A percentile compares a stretch with the other conserved stretches of the same genome.
These are phyloP conservation scores for Rhizopus stolonifer DNA, from an alignment of 371 early-diverging fungal genomes.

Conservation along the genomic window DNA sequence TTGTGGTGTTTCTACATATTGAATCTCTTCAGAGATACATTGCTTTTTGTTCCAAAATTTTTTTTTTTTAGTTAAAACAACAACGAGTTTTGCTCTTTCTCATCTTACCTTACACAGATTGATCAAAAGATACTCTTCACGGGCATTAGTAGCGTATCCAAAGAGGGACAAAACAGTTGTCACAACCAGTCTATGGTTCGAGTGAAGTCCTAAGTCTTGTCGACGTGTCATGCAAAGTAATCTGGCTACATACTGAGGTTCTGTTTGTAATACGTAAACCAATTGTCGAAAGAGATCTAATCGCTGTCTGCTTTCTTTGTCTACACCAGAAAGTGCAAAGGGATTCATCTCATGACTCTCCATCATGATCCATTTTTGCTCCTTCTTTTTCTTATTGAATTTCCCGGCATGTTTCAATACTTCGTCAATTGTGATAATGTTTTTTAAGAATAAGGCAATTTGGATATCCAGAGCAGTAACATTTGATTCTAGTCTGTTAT, in stretches of 20 bases:
- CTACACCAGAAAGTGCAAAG: constrained; percentile 65
- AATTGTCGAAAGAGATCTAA: constrained; percentile 87
- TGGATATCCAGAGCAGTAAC: constrained; percentile 93
- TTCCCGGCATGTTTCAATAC: constrained; percentile 67
- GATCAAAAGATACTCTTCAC: constrained; percentile 96
- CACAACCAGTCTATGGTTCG: constrained; percentile 74
- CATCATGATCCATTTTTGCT: constrained; percentile 40
- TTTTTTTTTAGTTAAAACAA: no score
- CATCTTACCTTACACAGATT: constrained; percentile 83
- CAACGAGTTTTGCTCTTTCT: no score
- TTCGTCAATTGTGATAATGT: constrained; percentile 93
- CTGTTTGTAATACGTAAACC: constrained; percentile 95
- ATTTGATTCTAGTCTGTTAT: constrained; percentile 77
- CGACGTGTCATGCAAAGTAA: constrained; percentile 80
- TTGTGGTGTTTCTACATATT: constrained; percentile 72
- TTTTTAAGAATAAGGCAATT: constrained; percentile 96
- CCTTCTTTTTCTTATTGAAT: constrained; percentile 51
- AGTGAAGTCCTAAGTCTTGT: constrained; percentile 41
- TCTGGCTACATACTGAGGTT: constrained; percentile 88
- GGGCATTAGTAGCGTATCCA: constrained; percentile 91
- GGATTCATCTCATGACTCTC: constrained; percentile 18
- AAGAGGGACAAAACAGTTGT: constrained; percentile 91
- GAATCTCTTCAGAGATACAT: constrained; percentile 87
- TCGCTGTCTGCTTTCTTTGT: constrained; percentile 79
- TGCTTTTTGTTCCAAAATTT: constrained; percentile 48